These are phyloP conservation scores for Prunus kanzakura DNA, from an alignment of 306 rosid genomes.

Conservation along the genomic window DNA sequence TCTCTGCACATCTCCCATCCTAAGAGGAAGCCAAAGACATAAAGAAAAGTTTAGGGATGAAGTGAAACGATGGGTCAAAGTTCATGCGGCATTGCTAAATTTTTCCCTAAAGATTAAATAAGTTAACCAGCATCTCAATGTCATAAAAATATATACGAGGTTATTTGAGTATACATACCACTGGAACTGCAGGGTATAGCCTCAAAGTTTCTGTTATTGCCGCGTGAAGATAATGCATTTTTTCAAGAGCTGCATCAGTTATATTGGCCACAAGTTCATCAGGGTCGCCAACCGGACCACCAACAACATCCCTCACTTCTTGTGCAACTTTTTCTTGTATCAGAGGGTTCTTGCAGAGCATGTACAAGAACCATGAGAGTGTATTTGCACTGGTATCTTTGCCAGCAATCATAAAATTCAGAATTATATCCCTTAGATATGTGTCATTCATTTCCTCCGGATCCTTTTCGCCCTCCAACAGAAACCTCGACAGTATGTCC, in stretches of 20 bases:
- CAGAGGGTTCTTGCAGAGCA: slow-evolving; percentile 73
- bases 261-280: slow-evolving; percentile 45
- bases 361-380: slow-evolving; percentile 78
- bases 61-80: no score
- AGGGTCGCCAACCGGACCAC: slow-evolving; percentile 25
- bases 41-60: background rate
- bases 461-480: slow-evolving; percentile 61
- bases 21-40: slow-evolving; percentile 12
- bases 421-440: slow-evolving; percentile 63
- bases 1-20: slow-evolving; percentile 63
- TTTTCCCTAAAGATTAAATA: no score
- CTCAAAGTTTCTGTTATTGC: slow-evolving; percentile 76
- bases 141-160: background rate
- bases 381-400: slow-evolving; percentile 72
- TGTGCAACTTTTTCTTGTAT: slow-evolving; percentile 63
- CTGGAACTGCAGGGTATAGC: slow-evolving; percentile 68
- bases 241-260: slow-evolving; percentile 51
- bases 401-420: slow-evolving; percentile 72
- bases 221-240: slow-evolving; percentile 87
- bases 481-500: slow-evolving; percentile 79
- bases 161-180: slow-evolving; percentile 26
- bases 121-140: no score
- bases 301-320: slow-evolving; percentile 55
- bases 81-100: no score
- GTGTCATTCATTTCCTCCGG: slow-evolving; percentile 51